Conservation (phyloP, 2,329 filamentous ascomycete genomes). For the Neonectria coccinea region DNA sequence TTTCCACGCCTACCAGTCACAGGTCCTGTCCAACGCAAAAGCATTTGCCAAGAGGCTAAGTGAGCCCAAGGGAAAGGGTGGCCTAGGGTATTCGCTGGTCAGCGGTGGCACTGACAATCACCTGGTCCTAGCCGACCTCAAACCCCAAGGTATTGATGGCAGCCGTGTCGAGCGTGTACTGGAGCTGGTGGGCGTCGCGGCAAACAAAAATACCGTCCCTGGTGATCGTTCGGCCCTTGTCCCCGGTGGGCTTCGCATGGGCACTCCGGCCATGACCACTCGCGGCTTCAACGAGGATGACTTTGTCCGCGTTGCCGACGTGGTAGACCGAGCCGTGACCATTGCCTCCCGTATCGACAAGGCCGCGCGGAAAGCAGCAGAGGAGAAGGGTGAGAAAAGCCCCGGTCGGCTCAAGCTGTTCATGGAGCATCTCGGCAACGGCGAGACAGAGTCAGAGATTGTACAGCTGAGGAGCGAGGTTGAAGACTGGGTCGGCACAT, state of each 20-base stretch:
- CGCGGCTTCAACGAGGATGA: conserved; percentile 91
- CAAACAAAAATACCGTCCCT: conserved; percentile 99
- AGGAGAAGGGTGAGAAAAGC: conserved; percentile 74
- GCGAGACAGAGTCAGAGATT: conserved; percentile 76
- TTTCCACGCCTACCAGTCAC: conserved; percentile 92
- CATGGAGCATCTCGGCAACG: conserved; percentile 74
- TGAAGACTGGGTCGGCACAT: conserved; percentile 82
- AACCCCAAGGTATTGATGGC: conserved; percentile 88
- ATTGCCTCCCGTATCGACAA: conserved; percentile 83
- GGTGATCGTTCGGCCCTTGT: conserved; percentile 94
- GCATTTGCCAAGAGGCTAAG: conserved; percentile 79
- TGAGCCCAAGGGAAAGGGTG: conserved; percentile 77
- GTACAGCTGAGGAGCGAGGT: conserved; percentile 79
- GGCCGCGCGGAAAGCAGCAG: conserved; percentile 75
- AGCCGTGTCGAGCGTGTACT: conserved; percentile 90
- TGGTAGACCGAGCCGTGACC: conserved; percentile 84
- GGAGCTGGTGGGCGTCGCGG: conserved; percentile 93
- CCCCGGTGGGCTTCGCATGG: conserved; percentile 92
- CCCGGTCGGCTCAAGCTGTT: conserved; percentile 75
- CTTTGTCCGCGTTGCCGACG: conserved; percentile 86
- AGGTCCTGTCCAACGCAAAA: conserved; percentile 91
- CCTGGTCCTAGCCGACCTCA: conserved; percentile 91
- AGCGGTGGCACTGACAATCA: conserved; percentile 98
- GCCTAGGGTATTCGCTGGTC: conserved; percentile 88
- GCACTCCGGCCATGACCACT: conserved; percentile 97